phyloP scores from a whole-genome alignment of 106 monocot species.

The Dendrobium chrysotoxum region DNA sequence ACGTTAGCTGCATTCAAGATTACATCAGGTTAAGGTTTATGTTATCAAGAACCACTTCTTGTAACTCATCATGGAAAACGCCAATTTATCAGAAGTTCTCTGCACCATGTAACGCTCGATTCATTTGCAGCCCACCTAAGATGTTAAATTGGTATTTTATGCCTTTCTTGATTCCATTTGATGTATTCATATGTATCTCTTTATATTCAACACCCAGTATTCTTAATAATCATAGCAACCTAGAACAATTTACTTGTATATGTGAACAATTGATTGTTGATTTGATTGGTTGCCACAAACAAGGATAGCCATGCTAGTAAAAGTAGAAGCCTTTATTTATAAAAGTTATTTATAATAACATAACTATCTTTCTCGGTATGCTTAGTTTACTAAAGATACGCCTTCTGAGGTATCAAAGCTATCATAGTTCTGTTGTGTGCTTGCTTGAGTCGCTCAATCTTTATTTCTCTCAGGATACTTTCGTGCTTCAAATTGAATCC shows the following conservation, averaged over 20 bases:
- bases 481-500: conserved; percentile 96
- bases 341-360: not conserved
- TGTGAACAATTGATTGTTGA: not conserved
- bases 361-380: not conserved
- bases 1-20: too few relatives aligned
- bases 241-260: not conserved
- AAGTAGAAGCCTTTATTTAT: not conserved
- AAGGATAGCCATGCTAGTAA: not conserved
- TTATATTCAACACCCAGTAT: not conserved
- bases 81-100: too few relatives aligned
- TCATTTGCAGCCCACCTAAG: not conserved
- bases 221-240: not conserved
- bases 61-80: too few relatives aligned
- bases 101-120: too few relatives aligned
- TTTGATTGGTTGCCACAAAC: not conserved
- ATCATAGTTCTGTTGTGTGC: not conserved
- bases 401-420: not conserved
- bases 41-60: too few relatives aligned
- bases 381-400: not conserved
- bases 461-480: conserved; percentile 62
- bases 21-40: too few relatives aligned
- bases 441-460: conserved; percentile 2
- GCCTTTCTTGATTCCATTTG: not conserved
- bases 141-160: not conserved
- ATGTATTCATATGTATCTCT: not conserved